Base-by-base conservation (phyloP, 257 asterid genomes). In the Solanum piurae region DNA sequence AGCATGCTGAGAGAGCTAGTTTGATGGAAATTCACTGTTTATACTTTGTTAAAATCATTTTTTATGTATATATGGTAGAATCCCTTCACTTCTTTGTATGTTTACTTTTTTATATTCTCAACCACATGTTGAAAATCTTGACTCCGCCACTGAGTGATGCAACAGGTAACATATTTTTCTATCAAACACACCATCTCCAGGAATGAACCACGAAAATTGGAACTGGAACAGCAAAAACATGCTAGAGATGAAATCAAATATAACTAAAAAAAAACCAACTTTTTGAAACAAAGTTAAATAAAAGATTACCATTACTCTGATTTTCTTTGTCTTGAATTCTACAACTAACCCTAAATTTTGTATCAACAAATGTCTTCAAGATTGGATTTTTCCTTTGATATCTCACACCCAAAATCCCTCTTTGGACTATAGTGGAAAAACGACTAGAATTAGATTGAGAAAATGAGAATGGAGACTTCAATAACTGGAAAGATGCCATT, bases 401-500 rank as follows among this genome's bases (percentile, higher is more conserved):
- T 91, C 92, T 88, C 76, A 87, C 36, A 72, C 88, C 74, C 89
- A 92, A 84, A 46, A 77, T 89, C 16, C 72, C 29, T 18, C 86
- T 76, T 42, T 31, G n/a, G 6, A 69, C 58, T 9, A 58, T 20
- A 31, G 21, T 84, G 72, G 80, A 34, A 23, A 82, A 88, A 62
- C 44, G 64, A 86, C 85, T 77, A 68, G 62, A 80, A 42, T 91
- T 87, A 12, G 93, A 90, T 9, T 91, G 94, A 37, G 89, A 73
- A 79, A 88, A 86, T 37, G 83, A 87, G 27, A 85, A 74, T 10
- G 92, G 89, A 72, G 86, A 90, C 91, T 94, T 96, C 86, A 91
- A 60, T 80, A 95, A 89, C 92, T 93, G 98, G 72, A 94, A 87
- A 87, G 90, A 92, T 7, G 95, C 94, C 99, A 95, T 94, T 89